Conservation (phyloP, 2,329 filamentous ascomycete species). For the Phialophora macrospora region DNA sequence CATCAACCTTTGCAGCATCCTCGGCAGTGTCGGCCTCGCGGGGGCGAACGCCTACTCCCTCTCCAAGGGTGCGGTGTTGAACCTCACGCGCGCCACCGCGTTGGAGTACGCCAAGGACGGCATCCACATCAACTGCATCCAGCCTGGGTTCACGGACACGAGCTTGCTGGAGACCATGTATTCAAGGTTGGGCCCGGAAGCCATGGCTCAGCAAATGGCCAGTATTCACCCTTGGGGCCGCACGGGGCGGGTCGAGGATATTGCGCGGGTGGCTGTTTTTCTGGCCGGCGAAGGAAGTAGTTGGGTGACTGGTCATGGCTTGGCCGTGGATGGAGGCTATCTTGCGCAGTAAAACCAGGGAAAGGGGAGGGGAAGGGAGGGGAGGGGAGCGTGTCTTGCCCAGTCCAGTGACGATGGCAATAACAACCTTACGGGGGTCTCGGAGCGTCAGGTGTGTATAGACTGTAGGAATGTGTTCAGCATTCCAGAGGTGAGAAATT, state of each 20-base stretch:
- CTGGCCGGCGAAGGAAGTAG: slow-evolving; percentile 54
- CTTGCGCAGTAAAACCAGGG: slow-evolving; percentile 23
- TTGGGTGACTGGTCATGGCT: slow-evolving; percentile 52
- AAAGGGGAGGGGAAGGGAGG: not conserved
- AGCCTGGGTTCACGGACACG: slow-evolving; percentile 49
- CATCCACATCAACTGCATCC: slow-evolving; percentile 52
- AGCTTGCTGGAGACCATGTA: slow-evolving; percentile 48
- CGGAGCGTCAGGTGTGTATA: too few species aligned
- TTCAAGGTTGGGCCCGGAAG: slow-evolving; percentile 25
- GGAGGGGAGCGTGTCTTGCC: slow-evolving; percentile 39
- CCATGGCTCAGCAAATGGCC: slow-evolving; percentile 19
- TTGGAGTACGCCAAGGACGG: slow-evolving; percentile 51
- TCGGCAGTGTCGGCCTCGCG: slow-evolving; percentile 18
- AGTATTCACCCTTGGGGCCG: slow-evolving; percentile 37
- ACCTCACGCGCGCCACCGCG: slow-evolving; percentile 53
- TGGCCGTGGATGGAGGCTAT: slow-evolving; percentile 56
- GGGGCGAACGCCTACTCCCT: slow-evolving; percentile 48
- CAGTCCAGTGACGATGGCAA: slow-evolving; percentile 8
- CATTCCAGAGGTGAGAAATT: too few species aligned
- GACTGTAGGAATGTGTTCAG: too few species aligned
- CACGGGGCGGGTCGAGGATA: slow-evolving; percentile 43
- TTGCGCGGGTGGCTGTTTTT: slow-evolving; percentile 51
- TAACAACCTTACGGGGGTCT: too few species aligned
- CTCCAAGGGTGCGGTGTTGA: slow-evolving; percentile 54
- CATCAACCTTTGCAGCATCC: slow-evolving; percentile 37